Base-by-base conservation (phyloP, 2,329 filamentous ascomycete genomes). In the Aspergillus pseudoglaucus region DNA sequence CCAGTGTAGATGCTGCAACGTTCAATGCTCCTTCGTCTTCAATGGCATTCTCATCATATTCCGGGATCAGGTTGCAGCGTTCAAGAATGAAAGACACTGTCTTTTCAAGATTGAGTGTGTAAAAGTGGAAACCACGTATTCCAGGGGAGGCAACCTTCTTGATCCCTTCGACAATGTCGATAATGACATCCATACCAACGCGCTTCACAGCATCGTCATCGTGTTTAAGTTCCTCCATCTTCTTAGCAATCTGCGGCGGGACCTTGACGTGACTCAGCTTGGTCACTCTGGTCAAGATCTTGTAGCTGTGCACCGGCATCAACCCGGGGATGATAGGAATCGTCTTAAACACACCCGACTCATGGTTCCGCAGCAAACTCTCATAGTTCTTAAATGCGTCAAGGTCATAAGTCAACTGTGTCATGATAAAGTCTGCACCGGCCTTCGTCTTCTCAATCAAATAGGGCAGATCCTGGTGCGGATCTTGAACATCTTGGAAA, bases 351-450 rank as follows among this genome's bases (percentile, higher is more conserved):
- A 80, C 79, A 3, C 89, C 89, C 61, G 88, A 94, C 42, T 88
- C 82, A 61, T 98, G 89, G 46, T 84, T 80, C 51, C 90, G 77
- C 56, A 98, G 68, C 44, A 77, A 80, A 54, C 74, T 78, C 71
- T 97, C 91, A 62, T 94, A 97, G 30, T 75, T 75, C 47, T 84
- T 79, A 64, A 94, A 98, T 15, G 88, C 88, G 3, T 87, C 77
- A 20, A 90, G 79, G 63, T 97, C 90, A 68, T 95, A 98, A 70
- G 96, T 97, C 7, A 98, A 78, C 68, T 98, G 93, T 1, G 93
- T 97, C 88, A 98, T 95, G 69, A 98, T 87, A 64, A 98, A 98
- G 70, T 97, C 90, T 44, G 90, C 93, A 1, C 93, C 93, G 3
- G 93, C 93, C 58, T 85, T 77, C 1, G 85, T 86, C 77, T 98